Evolutionary conservation across 495 filamentous ascomycete genomes (phyloP), one percentile per base, ranked within the genome.

Genomic region (Trichocladium antarcticum): DNA sequence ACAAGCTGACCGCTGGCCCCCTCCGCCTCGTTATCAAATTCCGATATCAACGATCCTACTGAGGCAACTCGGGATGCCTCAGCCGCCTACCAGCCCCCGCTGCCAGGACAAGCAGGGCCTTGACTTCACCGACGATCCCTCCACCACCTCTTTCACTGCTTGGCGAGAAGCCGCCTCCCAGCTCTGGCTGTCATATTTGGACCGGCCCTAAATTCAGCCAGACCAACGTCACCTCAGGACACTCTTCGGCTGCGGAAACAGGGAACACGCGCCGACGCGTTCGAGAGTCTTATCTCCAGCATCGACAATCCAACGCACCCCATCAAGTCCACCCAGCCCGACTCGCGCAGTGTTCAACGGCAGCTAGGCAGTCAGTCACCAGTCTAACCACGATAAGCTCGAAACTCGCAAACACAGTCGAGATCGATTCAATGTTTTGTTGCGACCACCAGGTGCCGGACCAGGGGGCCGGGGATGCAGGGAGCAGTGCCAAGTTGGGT

Each of bases 161-260:
- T 28, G 27, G 16, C 45, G 37, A 44, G 40, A 50, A 41, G 37
- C 37, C 46, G 46, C 38, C 46, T 48, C 32, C 39, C 50, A 51
- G 32, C 41, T 53, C 46, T 48, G 20, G 49, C 21, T 45, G 42
- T 41, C 45, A 42, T 45, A 52, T 50, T 61, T 49, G 55, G 37
- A 42, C 32, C 32, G 41, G 29, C 41, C 49, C 56, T 59, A 61
- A 61, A 51, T 62, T 56, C 61, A 62, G 59, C 43, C 50, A 45
- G 42, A 57, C 57, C 59, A 62, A 57, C 59, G 59, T 62, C 57
- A 61, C 54, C 44, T 9, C 24, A 27, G 24, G 3, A 27, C 24
- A 27, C 24, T 27, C 24, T n/a, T n/a, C n/a, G n/a, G 4, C 40
- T 28, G 53, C 36, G 28, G 32, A 47, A 51, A 43, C 31, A 34